phyloP scores from a whole-genome alignment of 2,329 filamentous ascomycete species.

The Colletotrichum coccodes region DNA sequence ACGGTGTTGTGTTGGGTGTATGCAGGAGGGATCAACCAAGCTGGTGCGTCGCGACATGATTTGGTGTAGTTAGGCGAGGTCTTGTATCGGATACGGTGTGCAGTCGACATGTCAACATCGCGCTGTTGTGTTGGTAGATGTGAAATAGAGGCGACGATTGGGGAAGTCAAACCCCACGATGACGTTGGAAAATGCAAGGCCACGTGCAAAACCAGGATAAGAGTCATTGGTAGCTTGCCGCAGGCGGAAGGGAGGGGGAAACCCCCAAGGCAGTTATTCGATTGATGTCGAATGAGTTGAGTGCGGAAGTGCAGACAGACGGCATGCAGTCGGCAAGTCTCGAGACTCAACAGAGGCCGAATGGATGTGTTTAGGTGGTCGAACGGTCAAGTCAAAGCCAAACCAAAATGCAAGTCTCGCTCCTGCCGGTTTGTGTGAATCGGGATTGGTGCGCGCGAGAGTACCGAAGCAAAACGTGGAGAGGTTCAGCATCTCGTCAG shows the following conservation, averaged over 20 bases:
- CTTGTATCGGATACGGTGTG: not conserved
- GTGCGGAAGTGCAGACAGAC: not conserved
- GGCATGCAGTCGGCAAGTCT: not conserved
- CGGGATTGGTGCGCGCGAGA: conserved; percentile 13
- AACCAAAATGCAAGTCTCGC: not conserved
- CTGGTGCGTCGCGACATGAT: conserved; percentile 7
- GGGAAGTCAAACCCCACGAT: not conserved
- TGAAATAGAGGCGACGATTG: not conserved
- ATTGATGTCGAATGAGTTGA: not conserved
- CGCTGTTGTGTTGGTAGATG: not conserved
- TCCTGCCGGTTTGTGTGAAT: not conserved
- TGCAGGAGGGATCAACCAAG: not conserved
- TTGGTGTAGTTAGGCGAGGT: not conserved
- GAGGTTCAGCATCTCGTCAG: not conserved
- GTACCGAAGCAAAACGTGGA: conserved; percentile 15
- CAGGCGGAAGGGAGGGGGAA: not conserved
- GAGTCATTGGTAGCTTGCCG: not conserved
- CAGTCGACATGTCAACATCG: not conserved
- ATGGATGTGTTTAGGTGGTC: not conserved
- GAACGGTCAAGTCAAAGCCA: not conserved
- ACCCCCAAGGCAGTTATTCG: not conserved
- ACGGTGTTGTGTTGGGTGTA: not conserved
- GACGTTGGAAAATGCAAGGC: not conserved
- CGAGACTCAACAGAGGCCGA: not conserved
- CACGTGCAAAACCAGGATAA: not conserved